A percentile compares a stretch with the other conserved stretches of the same genome.
These are phyloP conservation scores for Nothophaeocryptopus gaeumannii DNA, from an alignment of 2,329 filamentous ascomycete species.

Conservation along the genomic window DNA sequence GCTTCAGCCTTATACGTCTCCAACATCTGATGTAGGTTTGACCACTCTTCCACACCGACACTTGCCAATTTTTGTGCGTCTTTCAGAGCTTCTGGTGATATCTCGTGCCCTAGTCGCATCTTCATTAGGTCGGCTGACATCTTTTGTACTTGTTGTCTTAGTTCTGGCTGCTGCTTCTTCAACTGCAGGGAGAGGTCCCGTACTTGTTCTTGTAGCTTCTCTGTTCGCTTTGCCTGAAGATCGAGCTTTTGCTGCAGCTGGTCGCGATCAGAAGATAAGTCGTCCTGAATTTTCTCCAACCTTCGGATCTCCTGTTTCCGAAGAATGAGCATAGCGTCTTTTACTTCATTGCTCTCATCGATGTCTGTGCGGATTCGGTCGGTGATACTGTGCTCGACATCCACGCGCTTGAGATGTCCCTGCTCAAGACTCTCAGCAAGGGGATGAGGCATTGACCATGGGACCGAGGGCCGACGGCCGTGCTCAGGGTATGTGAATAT, in stretches of 20 bases:
- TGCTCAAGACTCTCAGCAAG: slow-evolving; percentile 20
- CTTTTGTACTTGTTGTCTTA: slow-evolving; percentile 1
- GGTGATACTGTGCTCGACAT: slow-evolving; percentile 24
- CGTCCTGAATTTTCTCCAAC: slow-evolving; percentile 15
- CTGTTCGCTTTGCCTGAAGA: slow-evolving; percentile 12
- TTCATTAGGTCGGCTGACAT: slow-evolving; percentile 4
- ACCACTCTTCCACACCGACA: slow-evolving; percentile 10
- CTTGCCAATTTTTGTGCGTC: background rate
- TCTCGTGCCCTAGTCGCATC: background rate
- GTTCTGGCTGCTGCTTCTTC: slow-evolving; percentile 2
- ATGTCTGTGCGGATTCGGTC: slow-evolving; percentile 25
- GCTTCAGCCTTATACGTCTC: slow-evolving; percentile 11
- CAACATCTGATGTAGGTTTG: slow-evolving; percentile 19
- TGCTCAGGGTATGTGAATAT: slow-evolving; percentile 28
- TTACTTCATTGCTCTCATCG: slow-evolving; percentile 25
- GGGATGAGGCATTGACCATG: slow-evolving; percentile 17
- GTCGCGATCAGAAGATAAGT: slow-evolving; percentile 17
- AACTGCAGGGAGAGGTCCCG: slow-evolving; percentile 5
- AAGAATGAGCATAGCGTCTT: slow-evolving; percentile 25
- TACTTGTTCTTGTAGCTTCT: slow-evolving; percentile 15
- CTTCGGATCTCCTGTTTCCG: slow-evolving; percentile 21
- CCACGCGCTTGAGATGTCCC: slow-evolving; percentile 20
- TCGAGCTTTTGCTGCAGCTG: slow-evolving; percentile 11
- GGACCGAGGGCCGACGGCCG: slow-evolving; percentile 10
- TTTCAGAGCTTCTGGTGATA: background rate